phyloP scores from a whole-genome alignment of 257 asterid genomes.

The Rhazya stricta region DNA sequence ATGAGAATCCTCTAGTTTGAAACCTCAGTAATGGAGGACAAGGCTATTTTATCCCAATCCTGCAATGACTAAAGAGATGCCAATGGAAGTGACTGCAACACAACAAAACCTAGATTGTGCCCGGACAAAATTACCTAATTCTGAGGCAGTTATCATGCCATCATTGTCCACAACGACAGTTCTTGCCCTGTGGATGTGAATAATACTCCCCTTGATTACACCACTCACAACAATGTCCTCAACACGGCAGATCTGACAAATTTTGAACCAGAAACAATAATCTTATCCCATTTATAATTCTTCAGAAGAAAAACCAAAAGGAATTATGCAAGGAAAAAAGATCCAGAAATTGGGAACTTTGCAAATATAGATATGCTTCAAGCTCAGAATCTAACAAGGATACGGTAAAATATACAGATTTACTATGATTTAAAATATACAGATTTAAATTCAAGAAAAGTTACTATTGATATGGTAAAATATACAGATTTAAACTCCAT shows the following conservation, averaged over 20 bases:
- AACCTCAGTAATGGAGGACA: not conserved
- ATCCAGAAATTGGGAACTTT: slow-evolving; percentile 1
- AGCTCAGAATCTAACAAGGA: not conserved
- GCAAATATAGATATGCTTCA: not conserved
- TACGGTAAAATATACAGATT: not conserved
- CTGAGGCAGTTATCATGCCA: slow-evolving; percentile 90
- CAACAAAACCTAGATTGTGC: slow-evolving; percentile 12
- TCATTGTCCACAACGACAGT: slow-evolving; percentile 62
- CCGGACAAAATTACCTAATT: slow-evolving; percentile 48
- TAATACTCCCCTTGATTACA: slow-evolving; percentile 73
- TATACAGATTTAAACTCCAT: not conserved
- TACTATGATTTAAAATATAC: too few relatives aligned
- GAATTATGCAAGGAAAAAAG: not conserved
- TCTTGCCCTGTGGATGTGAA: slow-evolving; percentile 94
- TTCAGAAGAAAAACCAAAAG: not conserved
- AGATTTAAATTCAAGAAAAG: not conserved
- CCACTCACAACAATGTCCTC: slow-evolving; percentile 88
- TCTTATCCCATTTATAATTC: slow-evolving; percentile 9
- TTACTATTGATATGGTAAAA: not conserved
- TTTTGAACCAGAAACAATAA: slow-evolving; percentile 18
- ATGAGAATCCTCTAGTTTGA: slow-evolving; percentile 18
- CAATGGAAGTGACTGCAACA: slow-evolving; percentile 11
- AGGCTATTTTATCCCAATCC: slow-evolving; percentile 15
- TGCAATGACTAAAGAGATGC: slow-evolving; percentile 13
- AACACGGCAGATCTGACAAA: slow-evolving; percentile 82